phyloP scores from a whole-genome alignment of 2,329 filamentous ascomycete species.

The Fusarium decemcellulare region DNA sequence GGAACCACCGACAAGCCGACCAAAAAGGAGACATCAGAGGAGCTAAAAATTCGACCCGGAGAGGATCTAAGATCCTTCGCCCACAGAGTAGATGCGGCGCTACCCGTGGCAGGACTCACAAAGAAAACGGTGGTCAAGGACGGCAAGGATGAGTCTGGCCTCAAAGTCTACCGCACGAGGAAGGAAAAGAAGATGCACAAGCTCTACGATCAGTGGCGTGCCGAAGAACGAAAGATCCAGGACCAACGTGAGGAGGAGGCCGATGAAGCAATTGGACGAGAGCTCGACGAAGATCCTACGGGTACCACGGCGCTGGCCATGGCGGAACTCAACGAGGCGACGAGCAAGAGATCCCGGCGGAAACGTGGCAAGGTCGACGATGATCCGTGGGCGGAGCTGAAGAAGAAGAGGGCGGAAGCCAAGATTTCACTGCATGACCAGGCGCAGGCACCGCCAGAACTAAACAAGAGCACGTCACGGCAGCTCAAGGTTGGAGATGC shows the following conservation, averaged over 20 bases:
- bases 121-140: slow-evolving; percentile 70
- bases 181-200: slow-evolving; percentile 89
- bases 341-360: slow-evolving; percentile 58
- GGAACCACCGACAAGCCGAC: slow-evolving; percentile 59
- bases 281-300: slow-evolving; percentile 71
- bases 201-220: slow-evolving; percentile 83
- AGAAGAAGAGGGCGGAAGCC: slow-evolving; percentile 73
- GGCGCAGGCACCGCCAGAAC: slow-evolving; percentile 81
- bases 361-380: slow-evolving; percentile 68
- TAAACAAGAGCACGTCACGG: slow-evolving; percentile 65
- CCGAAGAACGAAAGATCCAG: slow-evolving; percentile 74
- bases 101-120: slow-evolving; percentile 81
- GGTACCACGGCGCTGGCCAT: slow-evolving; percentile 62
- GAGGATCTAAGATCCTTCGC: slow-evolving; percentile 88
- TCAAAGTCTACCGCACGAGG: slow-evolving; percentile 80
- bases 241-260: slow-evolving; percentile 76
- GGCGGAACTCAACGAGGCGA: slow-evolving; percentile 55
- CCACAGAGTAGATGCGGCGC: slow-evolving; percentile 84
- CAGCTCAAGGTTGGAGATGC: slow-evolving; percentile 54
- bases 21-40: slow-evolving; percentile 39
- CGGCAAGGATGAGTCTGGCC: slow-evolving; percentile 74
- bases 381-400: slow-evolving; percentile 85
- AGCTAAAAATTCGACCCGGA: slow-evolving; percentile 83
- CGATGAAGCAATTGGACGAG: slow-evolving; percentile 74
- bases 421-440: slow-evolving; percentile 70